Evolutionary conservation across 2,329 filamentous ascomycete species (phyloP), one percentile per base, ranked within the genome.

Genomic region (Ophiocordyceps camponoti-floridani): DNA sequence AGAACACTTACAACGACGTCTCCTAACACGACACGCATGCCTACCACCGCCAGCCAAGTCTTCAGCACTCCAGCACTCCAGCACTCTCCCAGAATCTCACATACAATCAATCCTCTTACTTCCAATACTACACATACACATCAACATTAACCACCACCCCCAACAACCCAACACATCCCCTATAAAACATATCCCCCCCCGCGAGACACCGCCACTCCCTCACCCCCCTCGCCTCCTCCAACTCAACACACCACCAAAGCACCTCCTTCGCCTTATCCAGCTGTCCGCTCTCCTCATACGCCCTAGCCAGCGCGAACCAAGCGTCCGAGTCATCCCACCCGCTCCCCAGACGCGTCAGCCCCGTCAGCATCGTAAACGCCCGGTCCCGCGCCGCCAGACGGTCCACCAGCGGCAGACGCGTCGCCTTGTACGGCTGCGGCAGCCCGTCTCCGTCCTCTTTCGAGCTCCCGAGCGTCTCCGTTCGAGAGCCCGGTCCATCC

Each of bases 171-270:
- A 4, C 16, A 16, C 12, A n/a, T 12, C 35, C 12, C 40, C 45
- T 53, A 64, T 31, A 64, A 52, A 38, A 83, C 73, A 61, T 84
- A 84, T 18, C 81, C 73, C 18, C 78, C 77, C 70, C 69, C 4
- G 75, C 79, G 27, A 86, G 70, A 51, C 73, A 79, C 28, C 69
- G 72, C 91, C 89, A 96, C 47, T 75, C 73, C 46, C 91, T 76
- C 42, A 94, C 73, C 0, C 82, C 85, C 50, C 76, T 77, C 8
- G 77, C 78, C 58, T 98, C 89, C 58, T 96, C 91, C 28, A 98
- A 69, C 62, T 95, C 87, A 12, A 98, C 84, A 54, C 88, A 94
- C 87, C 89, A 96, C 91, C 91, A 96, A 7, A 96, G 70, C 41
- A 88, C 86, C 53, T 91, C 83, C 64, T 88, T 93, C 13, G 91